phyloP scores from a whole-genome alignment of 2,329 filamentous ascomycete species.

The Nemania diffusa region DNA sequence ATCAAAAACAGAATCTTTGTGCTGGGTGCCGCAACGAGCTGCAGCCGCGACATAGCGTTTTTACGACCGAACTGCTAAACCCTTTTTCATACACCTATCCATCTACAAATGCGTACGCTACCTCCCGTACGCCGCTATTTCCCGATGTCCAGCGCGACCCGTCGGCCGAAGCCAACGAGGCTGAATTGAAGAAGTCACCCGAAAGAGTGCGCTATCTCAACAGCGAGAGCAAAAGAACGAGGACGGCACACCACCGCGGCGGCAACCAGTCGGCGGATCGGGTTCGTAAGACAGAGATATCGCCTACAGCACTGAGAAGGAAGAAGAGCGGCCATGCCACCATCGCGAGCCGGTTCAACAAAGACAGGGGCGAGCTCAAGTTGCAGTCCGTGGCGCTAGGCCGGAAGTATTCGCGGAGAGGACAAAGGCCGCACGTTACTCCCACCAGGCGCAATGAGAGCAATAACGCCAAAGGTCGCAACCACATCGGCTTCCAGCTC shows the following conservation, averaged over 20 bases:
- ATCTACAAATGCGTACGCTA: not conserved
- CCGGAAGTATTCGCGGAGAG: conserved; percentile 9
- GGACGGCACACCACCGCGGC: not conserved
- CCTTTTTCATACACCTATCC: not conserved
- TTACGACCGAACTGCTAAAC: conserved; percentile 26
- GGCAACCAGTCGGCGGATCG: not conserved
- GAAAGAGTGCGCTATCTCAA: not conserved
- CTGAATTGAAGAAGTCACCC: not conserved
- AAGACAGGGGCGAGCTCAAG: conserved; percentile 34
- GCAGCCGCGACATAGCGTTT: conserved; percentile 42
- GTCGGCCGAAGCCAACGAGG: not conserved
- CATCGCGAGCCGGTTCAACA: conserved; percentile 27
- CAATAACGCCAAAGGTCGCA: not conserved
- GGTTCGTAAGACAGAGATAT: not conserved
- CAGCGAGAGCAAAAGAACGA: not conserved
- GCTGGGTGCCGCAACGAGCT: conserved; percentile 37
- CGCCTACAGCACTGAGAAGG: not conserved
- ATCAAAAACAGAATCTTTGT: conserved; percentile 41
- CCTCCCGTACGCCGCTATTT: not conserved
- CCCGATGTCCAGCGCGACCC: not conserved
- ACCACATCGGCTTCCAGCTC: conserved; percentile 39
- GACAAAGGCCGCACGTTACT: not conserved
- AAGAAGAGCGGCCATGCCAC: conserved; percentile 3
- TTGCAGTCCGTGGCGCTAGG: conserved; percentile 39
- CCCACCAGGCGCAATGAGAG: not conserved